Evolutionary conservation across 768 basidiomycete species (phyloP).

Genomic region (Boletus subparvulus): DNA sequence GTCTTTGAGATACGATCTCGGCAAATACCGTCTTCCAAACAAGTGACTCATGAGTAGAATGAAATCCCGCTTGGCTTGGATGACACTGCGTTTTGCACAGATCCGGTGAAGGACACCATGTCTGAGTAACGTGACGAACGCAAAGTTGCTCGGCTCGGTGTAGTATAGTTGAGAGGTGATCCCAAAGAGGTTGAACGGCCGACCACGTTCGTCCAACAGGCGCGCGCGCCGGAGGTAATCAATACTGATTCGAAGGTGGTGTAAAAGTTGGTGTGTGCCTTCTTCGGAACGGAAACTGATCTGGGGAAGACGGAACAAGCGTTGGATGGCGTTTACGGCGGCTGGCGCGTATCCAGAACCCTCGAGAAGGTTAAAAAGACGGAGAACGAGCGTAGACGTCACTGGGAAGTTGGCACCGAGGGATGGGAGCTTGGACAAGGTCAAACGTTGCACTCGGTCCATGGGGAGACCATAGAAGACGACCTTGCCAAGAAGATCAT

Average conservation of each 20-base stretch:
- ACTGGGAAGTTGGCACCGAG: slow-evolving; percentile 65
- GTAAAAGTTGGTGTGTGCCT: slow-evolving; percentile 56
- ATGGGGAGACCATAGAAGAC: slow-evolving; percentile 69
- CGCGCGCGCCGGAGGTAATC: slow-evolving; percentile 64
- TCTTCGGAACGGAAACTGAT: slow-evolving; percentile 56
- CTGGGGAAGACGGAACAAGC: slow-evolving; percentile 56
- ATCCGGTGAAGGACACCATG: slow-evolving; percentile 59
- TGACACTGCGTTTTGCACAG: slow-evolving; percentile 40
- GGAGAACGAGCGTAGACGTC: slow-evolving; percentile 62
- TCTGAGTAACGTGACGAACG: slow-evolving; percentile 56
- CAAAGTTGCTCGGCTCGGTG: slow-evolving; percentile 70
- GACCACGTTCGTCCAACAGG: slow-evolving; percentile 53
- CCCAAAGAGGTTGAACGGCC: slow-evolving; percentile 56
- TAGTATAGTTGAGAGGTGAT: slow-evolving; percentile 58
- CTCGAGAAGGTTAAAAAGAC: slow-evolving; percentile 63
- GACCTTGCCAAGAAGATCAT: slow-evolving; percentile 67
- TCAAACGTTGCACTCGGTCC: slow-evolving; percentile 61
- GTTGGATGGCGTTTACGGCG: slow-evolving; percentile 50
- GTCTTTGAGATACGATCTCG: slow-evolving; percentile 41
- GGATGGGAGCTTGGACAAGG: slow-evolving; percentile 61
- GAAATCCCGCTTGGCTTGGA: slow-evolving; percentile 48
- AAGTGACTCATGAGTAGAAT: slow-evolving; percentile 62
- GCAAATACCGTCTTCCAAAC: slow-evolving; percentile 60
- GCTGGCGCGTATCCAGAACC: slow-evolving; percentile 53
- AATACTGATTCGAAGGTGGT: slow-evolving; percentile 68